Evolutionary conservation across 192 early-diverging fungal genomes (phyloP).

Genomic region (Backusella morwellensis): DNA sequence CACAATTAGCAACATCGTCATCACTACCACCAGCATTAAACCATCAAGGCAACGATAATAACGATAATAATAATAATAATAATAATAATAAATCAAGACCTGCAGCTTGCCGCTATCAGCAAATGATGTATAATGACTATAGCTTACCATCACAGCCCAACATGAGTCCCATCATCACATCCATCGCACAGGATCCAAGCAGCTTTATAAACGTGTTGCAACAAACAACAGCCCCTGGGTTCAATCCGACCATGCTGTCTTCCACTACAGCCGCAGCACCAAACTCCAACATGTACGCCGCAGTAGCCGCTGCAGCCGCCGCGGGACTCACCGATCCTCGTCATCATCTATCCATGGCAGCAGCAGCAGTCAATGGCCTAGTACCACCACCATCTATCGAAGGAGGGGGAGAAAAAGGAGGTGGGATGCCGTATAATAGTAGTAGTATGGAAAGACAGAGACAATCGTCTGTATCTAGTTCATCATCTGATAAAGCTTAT

Average conservation of each 20-base stretch:
- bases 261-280: background rate
- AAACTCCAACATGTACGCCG: background rate
- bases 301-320: background rate
- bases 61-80: too few species aligned
- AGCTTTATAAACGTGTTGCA: background rate
- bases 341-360: background rate
- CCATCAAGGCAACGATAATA: background rate
- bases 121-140: conserved; percentile 1
- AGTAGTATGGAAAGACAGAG: conserved; percentile 1
- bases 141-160: background rate
- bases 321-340: background rate
- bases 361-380: background rate
- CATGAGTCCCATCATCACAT: background rate
- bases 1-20: background rate
- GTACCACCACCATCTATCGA: background rate
- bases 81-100: background rate
- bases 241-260: background rate
- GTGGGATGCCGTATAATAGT: background rate
- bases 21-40: background rate
- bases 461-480: conserved; percentile 14
- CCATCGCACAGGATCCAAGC: background rate
- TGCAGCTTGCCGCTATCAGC: background rate
- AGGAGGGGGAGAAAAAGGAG: background rate
- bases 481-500: conserved; percentile 20
- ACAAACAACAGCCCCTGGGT: background rate